Conservation (phyloP, 768 basidiomycete genomes). For the Boletus bicolor region DNA sequence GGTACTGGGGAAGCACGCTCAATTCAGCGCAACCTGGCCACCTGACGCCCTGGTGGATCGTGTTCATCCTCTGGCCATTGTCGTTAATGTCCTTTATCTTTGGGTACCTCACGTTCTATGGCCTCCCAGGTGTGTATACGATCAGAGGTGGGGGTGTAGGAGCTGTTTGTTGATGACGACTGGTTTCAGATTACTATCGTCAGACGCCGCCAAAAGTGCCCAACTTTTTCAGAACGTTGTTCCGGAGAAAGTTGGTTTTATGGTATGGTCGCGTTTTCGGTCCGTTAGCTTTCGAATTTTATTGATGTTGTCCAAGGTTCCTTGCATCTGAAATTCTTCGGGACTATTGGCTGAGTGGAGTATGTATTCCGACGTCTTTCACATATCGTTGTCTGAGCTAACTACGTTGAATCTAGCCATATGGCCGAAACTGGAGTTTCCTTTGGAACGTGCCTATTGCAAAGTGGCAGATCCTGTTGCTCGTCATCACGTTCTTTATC, state of each 20-base stretch:
- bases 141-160: not conserved
- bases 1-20: conserved; percentile 92
- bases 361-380: conserved; percentile 36
- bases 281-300: not conserved
- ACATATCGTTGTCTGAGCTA: conserved; percentile 3
- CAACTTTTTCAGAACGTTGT: conserved; percentile 84
- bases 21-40: conserved; percentile 51
- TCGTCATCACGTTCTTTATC: conserved; percentile 82
- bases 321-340: conserved; percentile 86
- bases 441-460: conserved; percentile 83
- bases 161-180: conserved; percentile 9
- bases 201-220: conserved; percentile 95
- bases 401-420: conserved; percentile 49
- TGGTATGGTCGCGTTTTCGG: conserved; percentile 45
- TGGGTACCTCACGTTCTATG: conserved; percentile 79
- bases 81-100: conserved; percentile 72
- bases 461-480: conserved; percentile 77
- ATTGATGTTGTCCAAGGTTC: conserved; percentile 45
- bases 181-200: conserved; percentile 69
- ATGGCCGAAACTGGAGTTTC: conserved; percentile 94
- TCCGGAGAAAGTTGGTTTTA: conserved; percentile 86
- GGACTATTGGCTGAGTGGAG: conserved; percentile 90
- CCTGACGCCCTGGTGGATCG: conserved; percentile 81
- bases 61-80: conserved; percentile 78
- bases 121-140: conserved; percentile 67